Conservation (phyloP, 192 early-diverging fungal genomes). For the Umbelopsis ramanniana region DNA sequence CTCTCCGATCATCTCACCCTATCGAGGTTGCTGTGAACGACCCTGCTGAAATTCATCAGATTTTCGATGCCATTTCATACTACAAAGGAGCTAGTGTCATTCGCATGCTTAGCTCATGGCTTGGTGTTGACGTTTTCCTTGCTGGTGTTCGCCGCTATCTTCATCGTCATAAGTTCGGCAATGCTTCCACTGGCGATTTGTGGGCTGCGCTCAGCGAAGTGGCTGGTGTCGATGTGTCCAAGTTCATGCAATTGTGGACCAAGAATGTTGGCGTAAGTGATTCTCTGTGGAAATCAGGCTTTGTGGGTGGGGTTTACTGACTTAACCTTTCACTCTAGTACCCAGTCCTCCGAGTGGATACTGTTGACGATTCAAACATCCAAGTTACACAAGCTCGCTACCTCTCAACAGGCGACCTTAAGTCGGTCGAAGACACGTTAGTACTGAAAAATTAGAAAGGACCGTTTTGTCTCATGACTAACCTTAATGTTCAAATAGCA, state of each 20-base stretch:
- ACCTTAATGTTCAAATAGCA: slow-evolving; percentile 28
- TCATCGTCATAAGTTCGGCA: slow-evolving; percentile 80
- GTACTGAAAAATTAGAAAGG: too few species aligned
- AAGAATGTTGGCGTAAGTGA: slow-evolving; percentile 71
- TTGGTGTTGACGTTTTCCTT: slow-evolving; percentile 72
- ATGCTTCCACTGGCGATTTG: slow-evolving; percentile 87
- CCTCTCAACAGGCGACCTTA: slow-evolving; percentile 81
- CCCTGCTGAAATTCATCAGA: slow-evolving; percentile 88
- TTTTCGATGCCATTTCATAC: slow-evolving; percentile 94
- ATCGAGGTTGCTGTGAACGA: slow-evolving; percentile 88
- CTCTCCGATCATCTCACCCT: slow-evolving; percentile 87
- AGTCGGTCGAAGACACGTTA: slow-evolving; percentile 69
- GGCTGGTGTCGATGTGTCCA: slow-evolving; percentile 78
- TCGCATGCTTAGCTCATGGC: slow-evolving; percentile 85
- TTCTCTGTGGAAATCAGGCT: too few species aligned
- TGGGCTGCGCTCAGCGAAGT: slow-evolving; percentile 83
- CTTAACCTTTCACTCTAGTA: slow-evolving; percentile 47
- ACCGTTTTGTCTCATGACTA: neutral
- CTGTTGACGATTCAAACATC: slow-evolving; percentile 54
- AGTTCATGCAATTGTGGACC: slow-evolving; percentile 92
- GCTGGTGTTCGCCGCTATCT: slow-evolving; percentile 77
- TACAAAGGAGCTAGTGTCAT: slow-evolving; percentile 94
- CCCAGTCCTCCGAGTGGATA: slow-evolving; percentile 64
- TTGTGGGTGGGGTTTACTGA: neutral
- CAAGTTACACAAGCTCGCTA: slow-evolving; percentile 82